Evolutionary conservation across 805 yeast species (phyloP).

Genomic region (Naumovozyma baii): DNA sequence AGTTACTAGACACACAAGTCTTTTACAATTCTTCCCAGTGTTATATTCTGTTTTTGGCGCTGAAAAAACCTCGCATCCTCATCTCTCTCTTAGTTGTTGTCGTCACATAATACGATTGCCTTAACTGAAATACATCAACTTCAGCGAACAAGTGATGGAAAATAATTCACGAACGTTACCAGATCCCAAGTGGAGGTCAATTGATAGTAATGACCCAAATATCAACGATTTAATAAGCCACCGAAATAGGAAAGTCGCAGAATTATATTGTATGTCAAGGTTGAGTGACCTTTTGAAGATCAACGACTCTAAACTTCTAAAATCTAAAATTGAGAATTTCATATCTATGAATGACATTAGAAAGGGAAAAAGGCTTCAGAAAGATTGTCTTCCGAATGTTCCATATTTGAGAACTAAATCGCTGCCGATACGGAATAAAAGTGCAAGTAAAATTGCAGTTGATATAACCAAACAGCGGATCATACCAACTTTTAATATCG

Average conservation of each 20-base stretch:
- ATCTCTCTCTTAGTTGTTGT: too few relatives aligned
- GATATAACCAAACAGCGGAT: too few relatives aligned
- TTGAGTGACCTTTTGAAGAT: slow-evolving; percentile 37
- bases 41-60: too few relatives aligned
- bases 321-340: slow-evolving; percentile 36
- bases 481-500: too few relatives aligned
- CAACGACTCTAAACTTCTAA: slow-evolving; percentile 32
- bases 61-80: too few relatives aligned
- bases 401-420: slow-evolving; percentile 1
- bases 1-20: too few relatives aligned
- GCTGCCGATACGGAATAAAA: not conserved
- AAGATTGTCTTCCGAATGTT: slow-evolving; percentile 21
- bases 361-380: slow-evolving; percentile 35
- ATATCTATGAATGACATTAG: slow-evolving; percentile 44
- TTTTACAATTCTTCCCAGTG: too few relatives aligned
- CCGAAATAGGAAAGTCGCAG: slow-evolving; percentile 51
- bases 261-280: slow-evolving; percentile 49
- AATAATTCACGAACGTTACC: not conserved
- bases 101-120: not conserved
- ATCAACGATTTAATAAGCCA: slow-evolving; percentile 35
- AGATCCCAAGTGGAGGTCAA: not conserved
- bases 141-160: not conserved
- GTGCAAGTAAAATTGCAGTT: not conserved
- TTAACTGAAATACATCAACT: not conserved
- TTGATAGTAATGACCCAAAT: not conserved